Percentiles rank a stretch among this genome's conserved stretches.
These are phyloP conservation scores for Neurospora africana DNA, from an alignment of 495 filamentous ascomycete genomes.

Conservation along the genomic window DNA sequence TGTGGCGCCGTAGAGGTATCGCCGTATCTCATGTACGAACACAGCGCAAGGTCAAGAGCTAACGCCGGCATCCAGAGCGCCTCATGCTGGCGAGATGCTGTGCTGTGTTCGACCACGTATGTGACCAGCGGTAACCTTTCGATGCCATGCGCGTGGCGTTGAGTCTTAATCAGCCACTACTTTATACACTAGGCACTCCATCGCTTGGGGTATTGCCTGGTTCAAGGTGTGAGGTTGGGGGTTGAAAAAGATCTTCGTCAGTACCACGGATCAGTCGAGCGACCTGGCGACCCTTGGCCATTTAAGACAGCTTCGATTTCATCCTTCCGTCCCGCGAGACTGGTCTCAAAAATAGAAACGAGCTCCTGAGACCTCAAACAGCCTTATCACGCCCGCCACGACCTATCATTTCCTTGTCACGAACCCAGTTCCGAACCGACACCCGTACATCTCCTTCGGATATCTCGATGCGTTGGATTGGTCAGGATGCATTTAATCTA, in stretches of 20 bases:
- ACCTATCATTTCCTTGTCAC: background rate
- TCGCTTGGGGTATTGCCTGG: background rate
- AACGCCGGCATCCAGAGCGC: background rate
- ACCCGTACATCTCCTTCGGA: background rate
- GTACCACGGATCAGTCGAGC: background rate
- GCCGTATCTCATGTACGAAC: background rate
- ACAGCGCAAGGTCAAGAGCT: background rate
- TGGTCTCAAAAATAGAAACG: background rate
- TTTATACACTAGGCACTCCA: too few relatives aligned
- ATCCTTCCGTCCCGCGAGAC: background rate
- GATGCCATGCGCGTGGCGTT: background rate
- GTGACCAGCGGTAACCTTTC: background rate
- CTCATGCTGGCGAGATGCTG: background rate
- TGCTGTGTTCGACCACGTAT: background rate
- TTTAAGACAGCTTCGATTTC: background rate
- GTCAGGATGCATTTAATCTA: background rate
- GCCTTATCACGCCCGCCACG: background rate
- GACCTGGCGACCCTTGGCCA: background rate
- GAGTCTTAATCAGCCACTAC: background rate
- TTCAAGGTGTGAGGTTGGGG: background rate
- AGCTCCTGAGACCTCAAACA: background rate
- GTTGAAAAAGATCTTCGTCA: background rate
- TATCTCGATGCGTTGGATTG: background rate
- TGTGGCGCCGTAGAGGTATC: background rate
- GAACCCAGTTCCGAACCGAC: background rate